These are phyloP conservation scores for Alternaria viburni DNA, from an alignment of 2,329 filamentous ascomycete genomes.

Conservation along the genomic window DNA sequence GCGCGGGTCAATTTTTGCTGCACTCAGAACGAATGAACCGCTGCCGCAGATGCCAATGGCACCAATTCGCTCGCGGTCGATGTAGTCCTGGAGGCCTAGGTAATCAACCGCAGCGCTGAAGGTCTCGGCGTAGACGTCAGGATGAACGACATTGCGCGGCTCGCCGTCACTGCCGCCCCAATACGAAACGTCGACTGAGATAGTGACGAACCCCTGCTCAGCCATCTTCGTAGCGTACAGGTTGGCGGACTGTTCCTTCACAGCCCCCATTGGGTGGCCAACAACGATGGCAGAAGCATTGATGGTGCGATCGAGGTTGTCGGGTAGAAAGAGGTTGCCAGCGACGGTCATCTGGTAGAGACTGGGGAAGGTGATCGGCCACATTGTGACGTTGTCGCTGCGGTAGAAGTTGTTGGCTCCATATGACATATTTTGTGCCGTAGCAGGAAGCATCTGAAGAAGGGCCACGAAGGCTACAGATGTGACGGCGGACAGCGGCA, in stretches of 20 bases:
- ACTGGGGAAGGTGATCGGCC: conserved; percentile 15
- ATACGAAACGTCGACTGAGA: conserved; percentile 31
- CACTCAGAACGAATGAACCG: conserved; percentile 42
- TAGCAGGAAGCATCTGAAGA: neutral
- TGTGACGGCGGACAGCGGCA: neutral
- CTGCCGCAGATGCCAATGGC: conserved; percentile 42
- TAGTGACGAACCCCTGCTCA: conserved; percentile 34
- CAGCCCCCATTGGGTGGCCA: conserved; percentile 37
- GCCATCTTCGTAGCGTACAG: conserved; percentile 39
- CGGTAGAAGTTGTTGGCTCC: conserved; percentile 24
- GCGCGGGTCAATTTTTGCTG: conserved; percentile 43
- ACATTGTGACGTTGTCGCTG: conserved; percentile 14
- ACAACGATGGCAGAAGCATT: conserved; percentile 32
- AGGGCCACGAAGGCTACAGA: neutral
- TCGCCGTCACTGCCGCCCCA: conserved; percentile 37
- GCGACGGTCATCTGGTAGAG: conserved; percentile 13
- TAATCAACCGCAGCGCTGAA: conserved; percentile 45
- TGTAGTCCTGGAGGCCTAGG: conserved; percentile 24
- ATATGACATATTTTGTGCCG: conserved; percentile 18
- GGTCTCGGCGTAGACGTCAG: conserved; percentile 35
- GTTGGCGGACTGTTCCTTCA: conserved; percentile 42
- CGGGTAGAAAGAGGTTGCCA: conserved; percentile 12
- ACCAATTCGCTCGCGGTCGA: conserved; percentile 40
- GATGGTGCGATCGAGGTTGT: conserved; percentile 4
- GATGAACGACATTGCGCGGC: conserved; percentile 32